Evolutionary conservation across 495 filamentous ascomycete genomes (phyloP).

Genomic region (Neurospora cerealis): DNA sequence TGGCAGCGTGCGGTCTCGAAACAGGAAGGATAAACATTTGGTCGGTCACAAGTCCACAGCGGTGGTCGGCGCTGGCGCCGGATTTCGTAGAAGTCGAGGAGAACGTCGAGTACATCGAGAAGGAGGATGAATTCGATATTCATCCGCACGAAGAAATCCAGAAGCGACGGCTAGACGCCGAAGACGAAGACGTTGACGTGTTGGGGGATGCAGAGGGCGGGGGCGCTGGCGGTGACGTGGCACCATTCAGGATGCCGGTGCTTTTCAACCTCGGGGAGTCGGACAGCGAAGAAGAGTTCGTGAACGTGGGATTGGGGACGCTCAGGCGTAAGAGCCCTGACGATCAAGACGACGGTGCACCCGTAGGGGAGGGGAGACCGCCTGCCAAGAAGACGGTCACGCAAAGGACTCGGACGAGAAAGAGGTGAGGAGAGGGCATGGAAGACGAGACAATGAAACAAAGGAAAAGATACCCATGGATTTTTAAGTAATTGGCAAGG

Average conservation of each 20-base stretch:
- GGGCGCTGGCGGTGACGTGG: conserved; percentile 44
- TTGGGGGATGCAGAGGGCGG: conserved; percentile 49
- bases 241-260: conserved; percentile 76
- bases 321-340: conserved; percentile 61
- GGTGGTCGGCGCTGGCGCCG: conserved; percentile 92
- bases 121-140: conserved; percentile 96
- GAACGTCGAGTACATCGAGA: conserved; percentile 91
- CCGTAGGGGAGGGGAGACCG: conserved; percentile 19
- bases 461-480: conserved; percentile 1
- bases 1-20: conserved; percentile 85
- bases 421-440: conserved; percentile 19
- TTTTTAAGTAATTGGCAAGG: neutral
- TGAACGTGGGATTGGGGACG: conserved; percentile 74
- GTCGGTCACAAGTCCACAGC: conserved; percentile 84
- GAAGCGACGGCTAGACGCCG: conserved; percentile 75
- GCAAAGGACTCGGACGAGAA: conserved; percentile 18
- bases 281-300: conserved; percentile 77
- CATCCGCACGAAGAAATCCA: conserved; percentile 92
- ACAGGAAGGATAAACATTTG: conserved; percentile 84
- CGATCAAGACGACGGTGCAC: conserved; percentile 34
- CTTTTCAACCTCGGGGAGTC: conserved; percentile 68
- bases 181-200: conserved; percentile 81
- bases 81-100: conserved; percentile 98
- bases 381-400: conserved; percentile 22
- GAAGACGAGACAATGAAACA: conserved; percentile 15